Conservation (phyloP, 257 asterid species). For the Solanum bulbocastanum region DNA sequence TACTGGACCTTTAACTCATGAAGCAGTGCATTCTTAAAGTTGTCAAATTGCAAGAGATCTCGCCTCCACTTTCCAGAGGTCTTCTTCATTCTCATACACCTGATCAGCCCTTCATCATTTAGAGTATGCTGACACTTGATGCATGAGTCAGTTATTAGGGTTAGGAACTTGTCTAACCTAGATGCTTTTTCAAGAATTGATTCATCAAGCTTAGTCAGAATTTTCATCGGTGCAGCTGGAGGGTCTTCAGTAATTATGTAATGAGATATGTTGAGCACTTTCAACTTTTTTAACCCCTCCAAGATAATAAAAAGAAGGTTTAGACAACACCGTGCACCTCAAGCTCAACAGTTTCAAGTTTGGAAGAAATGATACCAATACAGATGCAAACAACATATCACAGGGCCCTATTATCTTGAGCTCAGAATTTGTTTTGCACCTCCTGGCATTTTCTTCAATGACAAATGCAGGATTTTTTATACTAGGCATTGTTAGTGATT, state of each 20-base stretch:
- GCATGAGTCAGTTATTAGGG: conserved; percentile 47
- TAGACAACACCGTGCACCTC: conserved; percentile 44
- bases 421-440: conserved; percentile 49
- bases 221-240: conserved; percentile 19
- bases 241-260: conserved; percentile 43
- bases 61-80: too few species aligned
- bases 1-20: too few species aligned
- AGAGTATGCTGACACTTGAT: conserved; percentile 51
- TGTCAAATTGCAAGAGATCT: too few species aligned
- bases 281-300: conserved; percentile 38
- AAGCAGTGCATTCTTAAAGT: too few species aligned
- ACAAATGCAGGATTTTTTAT: conserved; percentile 48
- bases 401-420: conserved; percentile 67
- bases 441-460: conserved; percentile 40
- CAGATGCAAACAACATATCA: conserved; percentile 38
- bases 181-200: conserved; percentile 35
- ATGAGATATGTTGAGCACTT: conserved; percentile 73
- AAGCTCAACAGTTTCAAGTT: conserved; percentile 59
- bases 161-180: conserved; percentile 30
- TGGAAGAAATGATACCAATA: conserved; percentile 36
- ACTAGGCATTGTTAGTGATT: conserved; percentile 70
- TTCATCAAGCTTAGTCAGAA: conserved; percentile 33
- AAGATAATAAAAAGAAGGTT: conserved; percentile 47
- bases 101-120: conserved; percentile 48
- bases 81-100: too few species aligned